Conservation (phyloP, 495 filamentous ascomycete genomes). For the Aspergillus panamensis region DNA sequence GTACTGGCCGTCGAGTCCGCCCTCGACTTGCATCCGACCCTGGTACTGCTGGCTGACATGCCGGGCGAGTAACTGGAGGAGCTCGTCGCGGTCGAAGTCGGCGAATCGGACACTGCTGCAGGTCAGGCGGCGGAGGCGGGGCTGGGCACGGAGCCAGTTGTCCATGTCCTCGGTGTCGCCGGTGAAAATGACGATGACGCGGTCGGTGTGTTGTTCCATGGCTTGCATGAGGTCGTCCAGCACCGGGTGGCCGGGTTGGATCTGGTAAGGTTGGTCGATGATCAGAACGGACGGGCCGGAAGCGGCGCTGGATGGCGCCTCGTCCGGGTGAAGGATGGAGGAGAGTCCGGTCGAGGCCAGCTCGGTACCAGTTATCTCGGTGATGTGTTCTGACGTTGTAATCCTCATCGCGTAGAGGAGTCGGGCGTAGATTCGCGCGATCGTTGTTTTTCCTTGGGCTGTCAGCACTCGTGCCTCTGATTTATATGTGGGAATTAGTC, state of each 20-base stretch:
- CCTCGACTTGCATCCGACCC: slow-evolving; percentile 51
- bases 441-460: slow-evolving; percentile 18
- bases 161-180: slow-evolving; percentile 68
- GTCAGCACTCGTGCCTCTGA: background rate
- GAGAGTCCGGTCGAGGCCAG: slow-evolving; percentile 51
- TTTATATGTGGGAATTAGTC: background rate
- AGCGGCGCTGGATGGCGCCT: slow-evolving; percentile 21
- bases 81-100: slow-evolving; percentile 51
- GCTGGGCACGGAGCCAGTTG: slow-evolving; percentile 63
- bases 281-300: slow-evolving; percentile 43
- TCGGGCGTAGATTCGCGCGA: slow-evolving; percentile 22
- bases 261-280: slow-evolving; percentile 60
- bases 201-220: slow-evolving; percentile 43
- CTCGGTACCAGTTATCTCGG: slow-evolving; percentile 36
- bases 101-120: slow-evolving; percentile 57
- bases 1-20: slow-evolving; percentile 54
- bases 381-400: slow-evolving; percentile 9
- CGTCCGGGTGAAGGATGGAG: slow-evolving; percentile 29
- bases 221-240: slow-evolving; percentile 13
- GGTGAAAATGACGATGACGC: slow-evolving; percentile 62
- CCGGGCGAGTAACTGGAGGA: slow-evolving; percentile 11
- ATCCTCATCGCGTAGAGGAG: slow-evolving; percentile 20
- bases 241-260: slow-evolving; percentile 16
- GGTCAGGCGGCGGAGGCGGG: slow-evolving; percentile 57
- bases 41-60: slow-evolving; percentile 30